These are phyloP conservation scores for Leucocoprinus sp. DNA, from an alignment of 768 basidiomycete genomes.

Conservation along the genomic window DNA sequence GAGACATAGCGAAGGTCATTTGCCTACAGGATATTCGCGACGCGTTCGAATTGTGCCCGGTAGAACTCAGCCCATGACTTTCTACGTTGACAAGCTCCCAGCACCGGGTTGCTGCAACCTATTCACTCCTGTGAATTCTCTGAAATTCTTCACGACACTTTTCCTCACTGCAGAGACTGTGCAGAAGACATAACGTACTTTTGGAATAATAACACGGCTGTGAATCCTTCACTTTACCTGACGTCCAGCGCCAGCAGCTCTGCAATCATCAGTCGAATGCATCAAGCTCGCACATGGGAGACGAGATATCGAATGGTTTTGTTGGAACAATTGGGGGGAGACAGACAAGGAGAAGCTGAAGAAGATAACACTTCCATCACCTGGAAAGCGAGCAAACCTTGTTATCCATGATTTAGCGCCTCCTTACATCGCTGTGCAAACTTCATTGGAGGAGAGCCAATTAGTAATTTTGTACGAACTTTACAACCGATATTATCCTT, in stretches of 20 bases:
- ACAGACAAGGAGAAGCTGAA: conserved; percentile 8
- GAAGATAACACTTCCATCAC: conserved; percentile 5
- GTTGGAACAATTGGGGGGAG: conserved; percentile 11
- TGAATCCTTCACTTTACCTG: neutral
- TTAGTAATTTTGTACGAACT: too few species aligned
- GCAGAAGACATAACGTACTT: neutral
- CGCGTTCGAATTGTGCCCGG: neutral
- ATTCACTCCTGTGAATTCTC: neutral
- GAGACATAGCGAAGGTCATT: neutral
- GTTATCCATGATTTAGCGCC: conserved; percentile 8
- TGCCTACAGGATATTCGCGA: neutral
- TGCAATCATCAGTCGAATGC: too few species aligned
- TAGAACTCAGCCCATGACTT: neutral
- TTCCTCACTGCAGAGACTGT: neutral
- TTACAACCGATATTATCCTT: too few species aligned
- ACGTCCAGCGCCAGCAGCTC: neutral
- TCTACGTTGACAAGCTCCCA: neutral
- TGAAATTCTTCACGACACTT: neutral
- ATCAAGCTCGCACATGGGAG: neutral
- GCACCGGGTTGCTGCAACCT: neutral
- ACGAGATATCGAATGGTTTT: conserved; percentile 10
- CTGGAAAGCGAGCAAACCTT: neutral
- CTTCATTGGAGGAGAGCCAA: too few species aligned
- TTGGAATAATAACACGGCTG: neutral
- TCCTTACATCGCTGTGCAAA: conserved; percentile 9